Evolutionary conservation across 225 moss, liverwort and hornwort species (phyloP), one percentile per base, ranked within the genome.

Genomic region (Pleurozium schreberi): DNA sequence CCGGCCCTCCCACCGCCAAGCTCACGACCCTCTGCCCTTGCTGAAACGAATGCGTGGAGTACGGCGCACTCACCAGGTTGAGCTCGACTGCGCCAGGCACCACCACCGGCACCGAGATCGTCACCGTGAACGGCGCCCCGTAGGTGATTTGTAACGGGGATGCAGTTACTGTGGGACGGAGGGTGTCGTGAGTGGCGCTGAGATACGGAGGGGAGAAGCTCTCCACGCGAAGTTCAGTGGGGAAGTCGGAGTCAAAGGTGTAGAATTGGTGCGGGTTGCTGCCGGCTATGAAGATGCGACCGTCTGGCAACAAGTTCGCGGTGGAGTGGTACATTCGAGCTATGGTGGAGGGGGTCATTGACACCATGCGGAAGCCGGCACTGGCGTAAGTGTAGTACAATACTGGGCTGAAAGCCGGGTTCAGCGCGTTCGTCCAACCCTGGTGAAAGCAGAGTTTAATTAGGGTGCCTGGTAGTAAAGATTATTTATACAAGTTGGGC

Each of bases 21-120:
- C 89, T 95, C 60, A 97, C 26, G 52, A 97, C 62, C 27, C 97
- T 91, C 86, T 98, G 97, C 28, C 97, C 97, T 84, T 98, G 97
- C 73, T 94, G 91, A 38, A 88, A 98, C 18, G 97, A 94, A 85
- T 98, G 97, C 75, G 96, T 96, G 40, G 91, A 86, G 90, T 92
- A 96, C 11, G 97, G 96, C 42, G 97, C 91, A 81, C 93, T 96
- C 53, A 94, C 90, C 33, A 98, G 88, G 85, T 93, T 95, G 61
- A 98, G 47, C 50, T 95, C 92, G 38, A 96, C 59, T 18, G 77
- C 74, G 30, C 78, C 64, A 6, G 63, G 27, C 57, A 89, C 33
- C 42, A 83, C 20, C 67, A 84, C 38, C 36, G 66, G 28, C 73
- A 88, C 84, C 69, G 78, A 68, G 88, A 97, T 70, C 60, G 93